Percentiles rank a stretch among this genome's conserved stretches.
phyloP scores from a whole-genome alignment of 257 asterid genomes.

The Gentiana straminea region DNA sequence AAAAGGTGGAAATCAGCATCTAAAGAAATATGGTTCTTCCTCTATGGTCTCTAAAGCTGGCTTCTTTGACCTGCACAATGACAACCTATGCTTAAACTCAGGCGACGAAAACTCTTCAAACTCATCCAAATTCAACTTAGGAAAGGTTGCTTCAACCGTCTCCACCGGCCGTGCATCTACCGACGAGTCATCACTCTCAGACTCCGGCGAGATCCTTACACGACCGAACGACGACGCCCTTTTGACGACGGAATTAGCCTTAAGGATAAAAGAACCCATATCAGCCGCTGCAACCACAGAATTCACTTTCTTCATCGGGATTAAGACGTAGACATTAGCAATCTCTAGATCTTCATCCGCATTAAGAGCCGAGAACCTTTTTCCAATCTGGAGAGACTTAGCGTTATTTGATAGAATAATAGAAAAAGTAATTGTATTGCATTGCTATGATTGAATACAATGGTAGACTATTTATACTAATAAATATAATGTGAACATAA shows the following conservation, averaged over 20 bases:
- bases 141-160: neutral
- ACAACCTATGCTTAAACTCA: constrained; percentile 36
- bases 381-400: neutral
- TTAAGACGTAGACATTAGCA: constrained; percentile 12
- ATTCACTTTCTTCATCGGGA: constrained; percentile 16
- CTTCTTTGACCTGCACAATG: constrained; percentile 66
- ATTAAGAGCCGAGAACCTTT: constrained; percentile 10
- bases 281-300: constrained; percentile 12
- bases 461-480: no score
- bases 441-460: no score
- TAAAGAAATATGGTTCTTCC: no score
- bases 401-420: no score
- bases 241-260: constrained; percentile 4
- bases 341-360: constrained; percentile 22
- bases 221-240: constrained; percentile 7
- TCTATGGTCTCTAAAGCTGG: constrained; percentile 74
- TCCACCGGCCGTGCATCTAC: neutral
- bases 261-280: constrained; percentile 13
- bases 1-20: no score
- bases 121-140: neutral
- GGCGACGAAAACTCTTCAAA: constrained; percentile 41
- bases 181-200: constrained; percentile 2
- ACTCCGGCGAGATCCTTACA: constrained; percentile 18
- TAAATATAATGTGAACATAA: no score
- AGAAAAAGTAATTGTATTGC: no score